Base-by-base conservation (phyloP, 2,329 filamentous ascomycete species). In the Pestalotiopsis sp. region DNA sequence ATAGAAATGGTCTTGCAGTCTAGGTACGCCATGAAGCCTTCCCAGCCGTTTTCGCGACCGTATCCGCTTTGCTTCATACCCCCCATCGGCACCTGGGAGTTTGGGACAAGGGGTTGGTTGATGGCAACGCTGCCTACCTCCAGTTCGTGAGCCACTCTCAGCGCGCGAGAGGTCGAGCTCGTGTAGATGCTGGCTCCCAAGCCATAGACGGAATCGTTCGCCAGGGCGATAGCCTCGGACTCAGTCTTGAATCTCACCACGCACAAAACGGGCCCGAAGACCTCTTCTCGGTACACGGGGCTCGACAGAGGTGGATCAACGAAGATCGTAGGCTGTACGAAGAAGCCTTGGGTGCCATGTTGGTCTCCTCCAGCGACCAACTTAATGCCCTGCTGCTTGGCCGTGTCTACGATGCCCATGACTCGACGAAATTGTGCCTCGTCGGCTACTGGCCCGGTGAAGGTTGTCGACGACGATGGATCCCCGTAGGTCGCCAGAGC, bases 121-220 rank as follows among this genome's bases (percentile, higher is more conserved):
- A 93, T 87, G 82, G 90, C 91, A 4, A 92, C 90, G 86, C 91
- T 92, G 39, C 91, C 91, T 12, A 88, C 86, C 77, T 92, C 89
- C 61, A 93, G 82, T 63, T 84, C 81, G 3, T 83, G 80, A 2
- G 84, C 82, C 2, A 88, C 78, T 1, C 86, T 83, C 75, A 88
- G 86, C 4, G 89, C 91, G 72, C 86, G 87, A 73, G 87, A 87
- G 73, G 92, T 87, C 75, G 92, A 86, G 73, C 87, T 82, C 0
- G 88, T 91, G 76, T 90, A 91, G 2, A 92, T 82, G 0, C 76
- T 77, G 2, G 83, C 82, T 70, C 85, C 79, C 1, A 83, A 75
- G 1, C 79, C 79, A 65, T 70, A 89, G 6, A 82, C 81, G 20
- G 86, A 88, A 78, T 82, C 81, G 83, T 92, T 92, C 69, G 85